Evolutionary conservation across 1,284 basidiomycete species (phyloP), one percentile per base, ranked within the genome.

Genomic region (Tilletia indica): DNA sequence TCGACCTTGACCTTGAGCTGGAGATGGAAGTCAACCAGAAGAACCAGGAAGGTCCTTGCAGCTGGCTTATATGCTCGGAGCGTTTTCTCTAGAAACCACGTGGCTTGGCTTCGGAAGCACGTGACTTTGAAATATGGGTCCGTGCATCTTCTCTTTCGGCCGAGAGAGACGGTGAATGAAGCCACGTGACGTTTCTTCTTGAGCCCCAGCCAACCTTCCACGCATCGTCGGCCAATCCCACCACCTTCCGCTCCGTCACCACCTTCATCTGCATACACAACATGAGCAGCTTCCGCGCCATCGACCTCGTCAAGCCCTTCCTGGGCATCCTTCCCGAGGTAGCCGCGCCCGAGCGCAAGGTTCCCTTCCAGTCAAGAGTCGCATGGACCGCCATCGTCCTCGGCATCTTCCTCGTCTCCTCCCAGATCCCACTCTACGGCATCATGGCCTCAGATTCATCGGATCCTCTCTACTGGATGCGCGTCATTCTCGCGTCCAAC

Each of bases 391-490:
- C 82, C 47, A 82, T 83, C 70, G 82, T 83, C 47, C 78, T 83
- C n/a, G 80, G 76, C 71, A 83, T 83, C 70, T 83, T 83, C 78
- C 73, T 83, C 54, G 81, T 83, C 69, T 80, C 80, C 2, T 83
- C 82, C 61, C 82, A 83, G 73, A 83, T 83, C 69, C 82, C 82
- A 9, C 76, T 83, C 58, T 83, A 83, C 73, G 82, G 82, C 64
- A 83, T 83, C 75, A 81, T 83, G 76, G 83, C 82, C 16, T 82
- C 81, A 61, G 82, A 83, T 75, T 80, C 78, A 67, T 83, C 81
- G 25, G 96, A 99, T 87, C 96, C 97, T 14, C 90, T 99, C 68
- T 98, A 96, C 88, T 99, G 96, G 96, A 94, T 98, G 91, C 92
- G 96, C 87, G 95, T 95, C 86, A 98, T 99, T 86, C 90, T 98